Conservation (phyloP, 140 eudicot species). For the Flaveria floridana region DNA sequence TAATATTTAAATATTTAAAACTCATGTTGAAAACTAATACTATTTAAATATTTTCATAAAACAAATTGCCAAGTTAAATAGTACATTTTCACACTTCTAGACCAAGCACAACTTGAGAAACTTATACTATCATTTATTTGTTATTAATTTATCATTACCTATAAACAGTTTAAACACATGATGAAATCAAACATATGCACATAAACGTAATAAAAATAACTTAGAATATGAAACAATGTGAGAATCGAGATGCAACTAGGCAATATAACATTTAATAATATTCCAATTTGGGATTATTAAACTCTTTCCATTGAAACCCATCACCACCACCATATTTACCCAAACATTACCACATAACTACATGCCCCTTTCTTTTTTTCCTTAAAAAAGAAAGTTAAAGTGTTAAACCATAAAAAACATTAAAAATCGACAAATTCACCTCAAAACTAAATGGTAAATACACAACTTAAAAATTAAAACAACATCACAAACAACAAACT, state of each 20-base stretch:
- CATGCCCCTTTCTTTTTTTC: background rate
- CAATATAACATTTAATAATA: background rate
- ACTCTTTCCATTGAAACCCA: background rate
- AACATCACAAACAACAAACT: slow-evolving; percentile 26
- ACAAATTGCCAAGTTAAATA: too few species aligned
- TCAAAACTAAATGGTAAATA: slow-evolving; percentile 7
- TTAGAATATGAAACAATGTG: background rate
- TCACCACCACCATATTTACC: slow-evolving; percentile 29
- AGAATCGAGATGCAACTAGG: background rate
- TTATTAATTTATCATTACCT: too few species aligned
- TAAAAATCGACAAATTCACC: slow-evolving; percentile 12
- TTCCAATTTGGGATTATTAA: slow-evolving; percentile 19
- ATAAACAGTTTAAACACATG: too few species aligned
- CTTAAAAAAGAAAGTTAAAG: background rate
- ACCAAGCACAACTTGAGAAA: too few species aligned
- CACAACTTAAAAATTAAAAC: background rate
- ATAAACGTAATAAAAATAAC: background rate
- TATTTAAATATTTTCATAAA: background rate
- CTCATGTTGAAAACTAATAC: too few species aligned
- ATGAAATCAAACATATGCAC: background rate
- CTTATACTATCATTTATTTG: too few species aligned
- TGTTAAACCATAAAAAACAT: too few species aligned
- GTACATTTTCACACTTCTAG: too few species aligned
- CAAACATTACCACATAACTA: slow-evolving; percentile 6
- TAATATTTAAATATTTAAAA: too few species aligned